phyloP scores from a whole-genome alignment of 352 stramenopile genomes.

The Thalassiosira exigua region DNA sequence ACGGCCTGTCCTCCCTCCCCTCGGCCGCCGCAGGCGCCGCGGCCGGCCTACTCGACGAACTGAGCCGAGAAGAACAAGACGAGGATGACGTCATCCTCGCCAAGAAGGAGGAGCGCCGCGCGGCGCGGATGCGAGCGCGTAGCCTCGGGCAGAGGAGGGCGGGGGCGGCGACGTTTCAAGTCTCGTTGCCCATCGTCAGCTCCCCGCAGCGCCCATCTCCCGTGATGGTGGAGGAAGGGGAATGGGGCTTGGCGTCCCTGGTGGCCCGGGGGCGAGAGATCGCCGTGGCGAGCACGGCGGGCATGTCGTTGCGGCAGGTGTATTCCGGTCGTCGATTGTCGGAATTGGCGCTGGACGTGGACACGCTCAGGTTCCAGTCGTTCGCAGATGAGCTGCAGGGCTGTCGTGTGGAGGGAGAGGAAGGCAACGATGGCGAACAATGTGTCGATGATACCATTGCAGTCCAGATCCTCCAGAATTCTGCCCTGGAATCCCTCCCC shows the following conservation, averaged over 20 bases:
- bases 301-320: conserved; percentile 70
- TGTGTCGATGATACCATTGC: conserved; percentile 11
- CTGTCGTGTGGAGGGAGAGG: conserved; percentile 29
- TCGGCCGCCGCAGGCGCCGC: conserved; percentile 12
- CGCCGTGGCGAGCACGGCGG: conserved; percentile 53
- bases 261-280: conserved; percentile 61
- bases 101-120: conserved; percentile 59
- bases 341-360: conserved; percentile 66
- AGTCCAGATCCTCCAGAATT: conserved; percentile 54
- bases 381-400: conserved; percentile 63
- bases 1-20: not conserved
- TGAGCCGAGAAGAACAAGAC: conserved; percentile 47
- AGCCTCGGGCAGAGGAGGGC: not conserved
- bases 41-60: conserved; percentile 31
- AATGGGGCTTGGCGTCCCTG: conserved; percentile 35
- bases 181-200: conserved; percentile 46
- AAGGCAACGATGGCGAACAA: conserved; percentile 19
- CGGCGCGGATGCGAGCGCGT: conserved; percentile 16
- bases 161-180: conserved; percentile 10
- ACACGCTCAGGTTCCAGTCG: conserved; percentile 67
- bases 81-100: conserved; percentile 49
- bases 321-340: conserved; percentile 63
- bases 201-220: not conserved
- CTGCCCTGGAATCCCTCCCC: conserved; percentile 34
- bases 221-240: not conserved